Base-by-base conservation (phyloP, 805 yeast genomes). In the Sungouiella thailandica region DNA sequence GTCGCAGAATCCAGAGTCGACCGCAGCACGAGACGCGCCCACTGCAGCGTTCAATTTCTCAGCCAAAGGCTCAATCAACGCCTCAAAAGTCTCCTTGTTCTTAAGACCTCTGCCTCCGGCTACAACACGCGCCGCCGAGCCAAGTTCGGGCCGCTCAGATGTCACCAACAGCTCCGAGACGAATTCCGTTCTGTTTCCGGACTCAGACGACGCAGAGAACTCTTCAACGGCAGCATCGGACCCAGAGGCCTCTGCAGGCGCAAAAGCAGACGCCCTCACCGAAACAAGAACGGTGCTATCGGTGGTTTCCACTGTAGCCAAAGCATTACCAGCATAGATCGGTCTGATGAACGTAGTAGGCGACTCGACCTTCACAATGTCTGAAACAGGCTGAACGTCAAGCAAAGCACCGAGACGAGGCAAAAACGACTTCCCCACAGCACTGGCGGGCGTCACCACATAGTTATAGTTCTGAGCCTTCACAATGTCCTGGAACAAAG, bases 21-120 rank as follows among this genome's bases (percentile, higher is more conserved):
- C 98, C 22, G 97, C 98, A 13, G 97, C 97, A 60, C 98, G 80
- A 6, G 96, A 86, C 3, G 97, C 97, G 52, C 98, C 98, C 31
- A 90, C 82, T 35, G 95, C 97, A 2, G 97, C 98, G 36, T 79
- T 74, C 39, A 90, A 65, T 40, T 83, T 72, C 37, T 77, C 79
- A 6, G 97, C 97, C 45, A 90, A 68, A 32, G 98, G 97, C 47
- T 72, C 76, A 34, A 93, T 68, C 38, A 86, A 46, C 35, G 70
- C 56, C 36, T 85, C 94, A 58, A 90, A 90, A 37, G 83, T 81
- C 56, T 84, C 96, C 60, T 88, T 89, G 60, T 78, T 79, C 59
- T 89, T 87, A 47, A 90, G 75, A 24, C 96, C 97, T 50, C 96
- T 79, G 27, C 98, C 98, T 25, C 98, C 98, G 17, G 96, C 69